Conservation (phyloP, 2,329 filamentous ascomycete genomes). For the Talaromyces sp. region DNA sequence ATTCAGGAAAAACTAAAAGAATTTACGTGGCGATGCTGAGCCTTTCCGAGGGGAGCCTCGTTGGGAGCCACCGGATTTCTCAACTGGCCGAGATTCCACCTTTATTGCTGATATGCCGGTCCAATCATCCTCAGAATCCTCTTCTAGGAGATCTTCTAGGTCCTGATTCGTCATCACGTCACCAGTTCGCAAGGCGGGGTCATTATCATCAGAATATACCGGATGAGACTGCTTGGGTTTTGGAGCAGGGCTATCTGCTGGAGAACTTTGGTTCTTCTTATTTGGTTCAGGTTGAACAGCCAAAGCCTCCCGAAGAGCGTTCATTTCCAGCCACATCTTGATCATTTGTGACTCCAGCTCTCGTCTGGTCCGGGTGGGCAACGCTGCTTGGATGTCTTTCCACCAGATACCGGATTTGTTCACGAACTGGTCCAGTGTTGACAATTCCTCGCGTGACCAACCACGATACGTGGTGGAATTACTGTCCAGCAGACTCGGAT, state of each 20-base stretch:
- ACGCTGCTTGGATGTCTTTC: constrained; percentile 20
- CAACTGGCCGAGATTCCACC: constrained; percentile 9
- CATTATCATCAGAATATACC: constrained; percentile 4
- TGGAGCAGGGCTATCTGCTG: neutral
- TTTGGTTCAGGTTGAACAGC: neutral
- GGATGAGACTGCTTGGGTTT: neutral
- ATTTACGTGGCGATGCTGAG: constrained; percentile 11
- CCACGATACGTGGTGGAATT: constrained; percentile 23
- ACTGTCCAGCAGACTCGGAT: constrained; percentile 24
- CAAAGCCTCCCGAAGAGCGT: neutral
- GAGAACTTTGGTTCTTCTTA: neutral
- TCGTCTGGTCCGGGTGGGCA: constrained; percentile 24
- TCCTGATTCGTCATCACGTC: constrained; percentile 4
- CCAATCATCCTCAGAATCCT: constrained; percentile 12
- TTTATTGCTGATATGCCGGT: constrained; percentile 17
- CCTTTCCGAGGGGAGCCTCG: constrained; percentile 8
- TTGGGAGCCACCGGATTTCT: neutral
- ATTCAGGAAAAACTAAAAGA: constrained; percentile 1
- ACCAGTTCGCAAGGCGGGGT: neutral
- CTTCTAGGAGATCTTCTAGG: constrained; percentile 13
- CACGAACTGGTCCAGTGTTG: constrained; percentile 22
- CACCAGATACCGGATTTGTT: constrained; percentile 25
- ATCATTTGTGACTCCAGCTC: constrained; percentile 32
- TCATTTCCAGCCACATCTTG: constrained; percentile 23
- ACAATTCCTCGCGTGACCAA: constrained; percentile 25